phyloP scores from a whole-genome alignment of 305 asterid species.

The Ajuga reptans region DNA sequence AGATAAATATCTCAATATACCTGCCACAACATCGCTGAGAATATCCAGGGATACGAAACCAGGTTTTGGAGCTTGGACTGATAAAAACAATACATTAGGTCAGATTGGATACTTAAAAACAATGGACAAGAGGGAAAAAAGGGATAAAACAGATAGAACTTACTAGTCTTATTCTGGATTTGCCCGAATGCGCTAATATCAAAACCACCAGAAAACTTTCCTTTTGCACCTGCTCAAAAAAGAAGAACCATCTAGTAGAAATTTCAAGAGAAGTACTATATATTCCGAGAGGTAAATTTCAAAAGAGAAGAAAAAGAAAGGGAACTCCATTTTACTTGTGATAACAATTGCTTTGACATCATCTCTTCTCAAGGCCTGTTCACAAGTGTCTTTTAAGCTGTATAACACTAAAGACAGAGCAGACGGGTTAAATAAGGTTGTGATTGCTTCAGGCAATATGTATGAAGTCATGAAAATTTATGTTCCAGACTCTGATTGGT shows the following conservation, averaged over 20 bases:
- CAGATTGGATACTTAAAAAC: slow-evolving; percentile 19
- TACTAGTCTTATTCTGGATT: slow-evolving; percentile 68
- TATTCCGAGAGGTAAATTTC: slow-evolving; percentile 2
- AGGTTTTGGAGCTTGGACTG: slow-evolving; percentile 77
- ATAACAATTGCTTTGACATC: slow-evolving; percentile 87
- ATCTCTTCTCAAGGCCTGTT: slow-evolving; percentile 62
- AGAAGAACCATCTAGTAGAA: background rate
- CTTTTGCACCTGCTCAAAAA: slow-evolving; percentile 67
- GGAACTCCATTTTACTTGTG: slow-evolving; percentile 41
- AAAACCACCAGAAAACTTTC: slow-evolving; percentile 93
- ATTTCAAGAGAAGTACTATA: background rate
- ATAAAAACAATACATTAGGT: slow-evolving; percentile 24
- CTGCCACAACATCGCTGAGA: slow-evolving; percentile 73
- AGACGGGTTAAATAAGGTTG: background rate
- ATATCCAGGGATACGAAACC: slow-evolving; percentile 85
- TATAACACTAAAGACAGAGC: slow-evolving; percentile 45
- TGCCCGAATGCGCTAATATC: slow-evolving; percentile 74
- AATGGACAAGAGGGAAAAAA: background rate
- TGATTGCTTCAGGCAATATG: background rate
- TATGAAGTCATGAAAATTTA: background rate
- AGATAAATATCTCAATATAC: slow-evolving; percentile 31
- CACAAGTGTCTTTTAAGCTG: slow-evolving; percentile 84
- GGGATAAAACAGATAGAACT: slow-evolving; percentile 15
- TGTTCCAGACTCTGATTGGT: background rate
- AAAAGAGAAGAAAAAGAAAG: background rate